Evolutionary conservation across 2,329 filamentous ascomycete species (phyloP).

Genomic region (Aphanocladium album): DNA sequence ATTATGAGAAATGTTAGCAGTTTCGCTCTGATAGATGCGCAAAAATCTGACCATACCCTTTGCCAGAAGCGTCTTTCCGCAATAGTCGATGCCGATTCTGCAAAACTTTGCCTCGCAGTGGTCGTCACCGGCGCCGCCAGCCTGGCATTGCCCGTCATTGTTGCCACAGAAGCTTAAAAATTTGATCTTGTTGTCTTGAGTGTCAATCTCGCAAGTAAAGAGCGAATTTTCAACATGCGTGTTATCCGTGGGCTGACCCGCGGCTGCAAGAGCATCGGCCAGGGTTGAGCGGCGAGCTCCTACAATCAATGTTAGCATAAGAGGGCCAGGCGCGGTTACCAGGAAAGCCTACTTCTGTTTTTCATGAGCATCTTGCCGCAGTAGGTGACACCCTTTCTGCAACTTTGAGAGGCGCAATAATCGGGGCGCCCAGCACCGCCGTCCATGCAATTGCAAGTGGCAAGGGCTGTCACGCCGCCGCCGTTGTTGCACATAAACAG

Average conservation of each 20-base stretch:
- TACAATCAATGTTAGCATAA: not conserved
- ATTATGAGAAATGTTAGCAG: not conserved
- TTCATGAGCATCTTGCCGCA: not conserved
- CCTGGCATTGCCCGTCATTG: not conserved
- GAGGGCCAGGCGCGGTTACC: not conserved
- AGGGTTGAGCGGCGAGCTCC: not conserved
- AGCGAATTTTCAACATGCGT: not conserved
- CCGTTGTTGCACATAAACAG: not conserved
- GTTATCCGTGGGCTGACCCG: not conserved
- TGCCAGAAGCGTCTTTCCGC: not conserved
- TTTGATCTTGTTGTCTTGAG: not conserved
- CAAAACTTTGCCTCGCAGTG: not conserved
- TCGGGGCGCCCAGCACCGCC: not conserved
- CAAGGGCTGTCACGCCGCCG: not conserved
- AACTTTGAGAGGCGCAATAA: not conserved
- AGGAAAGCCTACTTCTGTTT: not conserved
- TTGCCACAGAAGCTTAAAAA: not conserved
- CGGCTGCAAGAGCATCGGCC: not conserved
- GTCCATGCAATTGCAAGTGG: not conserved
- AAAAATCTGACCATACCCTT: not conserved
- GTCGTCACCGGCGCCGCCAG: not conserved
- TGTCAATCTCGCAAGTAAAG: not conserved
- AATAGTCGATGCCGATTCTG: not conserved
- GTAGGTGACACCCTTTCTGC: not conserved
- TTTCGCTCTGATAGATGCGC: not conserved